phyloP scores from a whole-genome alignment of 768 basidiomycete species.

The Russula griseocarnosa region DNA sequence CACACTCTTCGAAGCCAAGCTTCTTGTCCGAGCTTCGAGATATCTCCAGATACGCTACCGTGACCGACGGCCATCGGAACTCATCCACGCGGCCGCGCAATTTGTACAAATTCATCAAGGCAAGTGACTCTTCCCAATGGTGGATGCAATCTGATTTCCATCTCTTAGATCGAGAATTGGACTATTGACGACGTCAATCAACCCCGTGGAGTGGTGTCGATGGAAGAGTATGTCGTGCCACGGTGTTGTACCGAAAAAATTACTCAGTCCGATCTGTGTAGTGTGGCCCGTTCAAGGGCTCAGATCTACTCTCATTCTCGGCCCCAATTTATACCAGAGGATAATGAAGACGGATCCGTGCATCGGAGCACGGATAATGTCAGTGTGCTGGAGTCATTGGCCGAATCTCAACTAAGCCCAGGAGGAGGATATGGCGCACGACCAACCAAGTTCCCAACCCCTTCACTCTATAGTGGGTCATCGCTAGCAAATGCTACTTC shows the following conservation, averaged over 20 bases:
- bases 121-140: constrained; percentile 34
- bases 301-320: constrained; percentile 54
- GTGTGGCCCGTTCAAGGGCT: constrained; percentile 66
- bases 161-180: constrained; percentile 77
- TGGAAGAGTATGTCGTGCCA: constrained; percentile 72
- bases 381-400: constrained; percentile 72
- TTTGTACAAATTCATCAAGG: constrained; percentile 90
- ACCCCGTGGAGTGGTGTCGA: constrained; percentile 74
- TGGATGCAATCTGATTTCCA: constrained; percentile 15
- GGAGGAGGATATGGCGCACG: constrained; percentile 33
- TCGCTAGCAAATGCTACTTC: constrained; percentile 92
- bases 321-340: constrained; percentile 66
- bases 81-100: constrained; percentile 82
- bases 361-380: constrained; percentile 92
- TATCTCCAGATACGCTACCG: constrained; percentile 78
- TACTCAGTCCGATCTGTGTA: constrained; percentile 32
- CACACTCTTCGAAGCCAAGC: constrained; percentile 64
- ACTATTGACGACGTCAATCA: constrained; percentile 71
- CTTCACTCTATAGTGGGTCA: constrained; percentile 66
- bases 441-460: constrained; percentile 39
- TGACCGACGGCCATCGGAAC: constrained; percentile 55
- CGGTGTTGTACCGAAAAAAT: constrained; percentile 12
- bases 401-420: constrained; percentile 43
- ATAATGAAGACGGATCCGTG: constrained; percentile 56
- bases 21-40: constrained; percentile 79